A percentile compares a stretch with the other conserved stretches of the same genome.
Conservation (phyloP, 2,329 filamentous ascomycete species). For the Xylariales sp. region DNA sequence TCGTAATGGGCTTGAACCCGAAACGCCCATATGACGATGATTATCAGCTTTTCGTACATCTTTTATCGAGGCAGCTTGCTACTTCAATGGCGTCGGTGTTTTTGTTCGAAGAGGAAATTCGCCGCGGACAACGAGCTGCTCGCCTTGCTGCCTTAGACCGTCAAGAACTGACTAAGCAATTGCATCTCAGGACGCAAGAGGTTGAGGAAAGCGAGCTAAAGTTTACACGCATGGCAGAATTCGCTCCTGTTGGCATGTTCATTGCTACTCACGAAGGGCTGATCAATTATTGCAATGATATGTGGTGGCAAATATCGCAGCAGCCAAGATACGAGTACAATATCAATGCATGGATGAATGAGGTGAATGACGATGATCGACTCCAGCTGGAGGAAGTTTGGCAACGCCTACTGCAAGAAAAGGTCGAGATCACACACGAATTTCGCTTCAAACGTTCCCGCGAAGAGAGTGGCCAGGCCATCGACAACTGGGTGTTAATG, state of each 20-base stretch:
- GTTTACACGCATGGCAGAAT: constrained; percentile 81
- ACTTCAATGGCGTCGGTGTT: constrained; percentile 80
- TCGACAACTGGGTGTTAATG: constrained; percentile 74
- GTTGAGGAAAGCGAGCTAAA: constrained; percentile 67
- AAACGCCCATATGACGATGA: constrained; percentile 75
- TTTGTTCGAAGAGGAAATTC: constrained; percentile 79
- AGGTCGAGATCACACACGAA: constrained; percentile 62
- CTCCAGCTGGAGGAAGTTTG: constrained; percentile 55
- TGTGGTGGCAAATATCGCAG: constrained; percentile 68
- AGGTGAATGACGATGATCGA: constrained; percentile 63
- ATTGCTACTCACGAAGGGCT: constrained; percentile 69
- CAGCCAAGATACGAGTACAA: constrained; percentile 52
- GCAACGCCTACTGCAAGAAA: constrained; percentile 57
- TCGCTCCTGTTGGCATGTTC: constrained; percentile 79
- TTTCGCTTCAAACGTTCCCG: constrained; percentile 71
- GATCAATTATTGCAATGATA: constrained; percentile 79
- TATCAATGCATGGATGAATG: constrained; percentile 67
- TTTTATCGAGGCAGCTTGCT: constrained; percentile 70
- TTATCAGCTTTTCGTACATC: constrained; percentile 71
- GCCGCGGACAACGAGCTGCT: constrained; percentile 67
- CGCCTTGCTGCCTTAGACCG: constrained; percentile 71
- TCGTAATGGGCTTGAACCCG: constrained; percentile 76
- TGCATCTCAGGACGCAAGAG: constrained; percentile 61
- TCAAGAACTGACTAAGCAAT: constrained; percentile 71
- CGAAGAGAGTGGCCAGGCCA: constrained; percentile 52